phyloP scores from a whole-genome alignment of 164 flowering plant genomes.

The Aristolochia contorta region DNA sequence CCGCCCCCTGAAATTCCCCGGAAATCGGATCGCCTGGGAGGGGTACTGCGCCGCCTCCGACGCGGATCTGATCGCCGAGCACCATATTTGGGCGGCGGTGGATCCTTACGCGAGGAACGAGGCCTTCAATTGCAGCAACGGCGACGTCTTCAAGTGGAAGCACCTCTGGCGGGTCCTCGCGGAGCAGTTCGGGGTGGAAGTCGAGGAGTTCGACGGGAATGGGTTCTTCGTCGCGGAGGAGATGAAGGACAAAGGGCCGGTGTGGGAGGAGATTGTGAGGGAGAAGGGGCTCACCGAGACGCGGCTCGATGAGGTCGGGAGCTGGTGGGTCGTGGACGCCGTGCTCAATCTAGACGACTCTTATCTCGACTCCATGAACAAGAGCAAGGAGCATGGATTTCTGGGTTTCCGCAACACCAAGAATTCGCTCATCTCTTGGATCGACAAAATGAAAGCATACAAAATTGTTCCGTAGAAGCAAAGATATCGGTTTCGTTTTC shows the following conservation, averaged over 20 bases:
- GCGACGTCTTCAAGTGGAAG: constrained; percentile 84
- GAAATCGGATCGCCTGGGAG: constrained; percentile 48
- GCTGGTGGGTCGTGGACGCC: constrained; percentile 58
- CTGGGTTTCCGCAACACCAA: constrained; percentile 70
- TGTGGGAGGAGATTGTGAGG: constrained; percentile 77
- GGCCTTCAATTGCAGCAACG: constrained; percentile 71
- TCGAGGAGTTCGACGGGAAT: constrained; percentile 27
- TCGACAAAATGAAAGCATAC: constrained; percentile 47
- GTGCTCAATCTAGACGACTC: constrained; percentile 12
- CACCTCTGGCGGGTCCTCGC: constrained; percentile 69
- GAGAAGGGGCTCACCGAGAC: constrained; percentile 41
- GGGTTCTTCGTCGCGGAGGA: constrained; percentile 31
- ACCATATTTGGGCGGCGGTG: constrained; percentile 83
- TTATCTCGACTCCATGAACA: constrained; percentile 51
- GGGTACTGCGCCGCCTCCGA: constrained; percentile 46
- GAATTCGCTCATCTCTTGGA: constrained; percentile 50
- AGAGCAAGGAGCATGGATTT: constrained; percentile 85
- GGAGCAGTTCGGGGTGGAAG: constrained; percentile 60
- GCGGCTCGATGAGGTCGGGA: constrained; percentile 49
- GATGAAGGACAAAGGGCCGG: constrained; percentile 61
- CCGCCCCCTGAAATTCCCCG: constrained; percentile 44
- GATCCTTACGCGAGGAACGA: constrained; percentile 69
- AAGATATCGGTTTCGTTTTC: no score
- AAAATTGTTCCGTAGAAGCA: constrained; percentile 33
- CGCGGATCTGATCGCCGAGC: constrained; percentile 83